These are phyloP conservation scores for Scenedesmus sp. DNA, from an alignment of 163 green algal genomes.

Conservation along the genomic window DNA sequence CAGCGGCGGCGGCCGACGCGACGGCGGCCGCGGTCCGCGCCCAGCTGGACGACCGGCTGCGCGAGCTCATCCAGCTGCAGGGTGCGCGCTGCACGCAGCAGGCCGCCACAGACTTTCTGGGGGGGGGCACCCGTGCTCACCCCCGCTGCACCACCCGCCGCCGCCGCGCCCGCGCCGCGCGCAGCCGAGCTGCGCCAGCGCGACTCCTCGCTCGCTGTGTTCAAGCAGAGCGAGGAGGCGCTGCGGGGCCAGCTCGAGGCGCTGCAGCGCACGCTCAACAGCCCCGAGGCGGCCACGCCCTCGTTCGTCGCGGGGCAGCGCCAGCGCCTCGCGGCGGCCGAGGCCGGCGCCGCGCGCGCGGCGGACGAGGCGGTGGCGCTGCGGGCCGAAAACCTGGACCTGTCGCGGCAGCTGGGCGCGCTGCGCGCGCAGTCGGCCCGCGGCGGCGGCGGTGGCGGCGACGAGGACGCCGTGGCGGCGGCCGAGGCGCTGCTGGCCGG, in stretches of 20 bases:
- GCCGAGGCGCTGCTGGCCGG: neutral
- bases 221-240: constrained; percentile 4
- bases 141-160: too few species aligned
- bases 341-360: neutral
- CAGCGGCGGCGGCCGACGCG: too few species aligned
- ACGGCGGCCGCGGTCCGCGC: too few species aligned
- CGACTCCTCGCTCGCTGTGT: constrained; percentile 7
- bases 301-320: constrained; percentile 38
- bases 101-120: too few species aligned
- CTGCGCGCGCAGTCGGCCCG: neutral
- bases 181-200: constrained; percentile 19
- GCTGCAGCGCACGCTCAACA: constrained; percentile 12
- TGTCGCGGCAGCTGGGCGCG: neutral
- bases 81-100: neutral
- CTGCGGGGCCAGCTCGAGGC: constrained; percentile 11
- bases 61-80: constrained; percentile 16
- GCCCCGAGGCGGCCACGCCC: constrained; percentile 28
- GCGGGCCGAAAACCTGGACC: neutral
- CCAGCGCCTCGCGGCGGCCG: constrained; percentile 12
- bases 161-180: too few species aligned
- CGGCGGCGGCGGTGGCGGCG: too few species aligned
- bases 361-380: neutral
- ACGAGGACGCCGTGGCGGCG: too few species aligned
- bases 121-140: too few species aligned
- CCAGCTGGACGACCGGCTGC: constrained; percentile 2